Evolutionary conservation across 2,329 filamentous ascomycete genomes (phyloP).

Genomic region (Fusarium chaquense): DNA sequence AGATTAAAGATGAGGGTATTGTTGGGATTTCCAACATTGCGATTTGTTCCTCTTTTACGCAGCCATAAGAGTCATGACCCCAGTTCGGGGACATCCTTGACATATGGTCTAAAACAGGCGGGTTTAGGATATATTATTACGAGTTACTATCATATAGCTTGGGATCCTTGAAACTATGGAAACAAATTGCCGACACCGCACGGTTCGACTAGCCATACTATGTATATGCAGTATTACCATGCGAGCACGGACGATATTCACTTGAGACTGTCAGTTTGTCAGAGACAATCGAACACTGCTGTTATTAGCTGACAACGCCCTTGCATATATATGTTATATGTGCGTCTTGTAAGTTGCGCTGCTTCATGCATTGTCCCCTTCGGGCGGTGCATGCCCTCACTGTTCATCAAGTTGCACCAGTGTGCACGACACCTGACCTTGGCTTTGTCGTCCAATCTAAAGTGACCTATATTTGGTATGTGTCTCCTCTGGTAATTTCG

Average conservation of each 20-base stretch:
- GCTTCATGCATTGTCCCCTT: slow-evolving; percentile 12
- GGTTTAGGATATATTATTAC: slow-evolving; percentile 17
- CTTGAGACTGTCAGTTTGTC: slow-evolving; percentile 3
- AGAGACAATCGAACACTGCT: background rate
- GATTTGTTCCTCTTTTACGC: background rate
- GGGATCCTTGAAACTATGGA: slow-evolving; percentile 6
- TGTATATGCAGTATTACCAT: slow-evolving; percentile 9
- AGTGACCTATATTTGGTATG: slow-evolving; percentile 30
- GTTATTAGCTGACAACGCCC: background rate
- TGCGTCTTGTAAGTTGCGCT: slow-evolving; percentile 12
- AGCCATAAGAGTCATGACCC: background rate
- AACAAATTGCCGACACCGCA: slow-evolving; percentile 31
- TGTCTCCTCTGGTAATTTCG: slow-evolving; percentile 15
- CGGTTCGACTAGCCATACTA: slow-evolving; percentile 11
- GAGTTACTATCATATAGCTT: background rate
- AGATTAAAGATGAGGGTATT: background rate
- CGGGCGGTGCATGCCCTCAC: background rate
- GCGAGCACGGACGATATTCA: slow-evolving; percentile 9
- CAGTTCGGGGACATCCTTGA: background rate
- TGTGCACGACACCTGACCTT: slow-evolving; percentile 10
- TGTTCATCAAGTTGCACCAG: slow-evolving; percentile 4
- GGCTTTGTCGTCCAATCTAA: slow-evolving; percentile 3
- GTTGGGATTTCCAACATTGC: background rate
- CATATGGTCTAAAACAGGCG: slow-evolving; percentile 1
- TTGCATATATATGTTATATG: slow-evolving; percentile 10